Base-by-base conservation (phyloP, 306 rosid genomes). In the Citrullus amarus region DNA sequence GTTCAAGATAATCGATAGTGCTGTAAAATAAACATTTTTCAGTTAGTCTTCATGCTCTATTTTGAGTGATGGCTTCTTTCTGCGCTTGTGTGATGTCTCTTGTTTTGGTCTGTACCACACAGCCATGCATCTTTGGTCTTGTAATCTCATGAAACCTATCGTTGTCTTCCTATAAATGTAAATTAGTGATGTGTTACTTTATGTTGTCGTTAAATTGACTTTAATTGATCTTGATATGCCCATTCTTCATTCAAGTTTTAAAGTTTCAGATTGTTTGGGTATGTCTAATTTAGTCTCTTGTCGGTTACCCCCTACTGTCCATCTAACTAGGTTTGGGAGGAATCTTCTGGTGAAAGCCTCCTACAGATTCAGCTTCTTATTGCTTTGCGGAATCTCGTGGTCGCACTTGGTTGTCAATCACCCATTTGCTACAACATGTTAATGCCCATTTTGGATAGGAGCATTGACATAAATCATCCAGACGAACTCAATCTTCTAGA, bases 331-430 rank as follows among this genome's bases (percentile, higher is more conserved):
- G 90, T 91, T 66, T 94, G 97, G 98, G 98, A 90, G 87, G 96
- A 90, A 81, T 89, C 97, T 81, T 88, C 92, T 77, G 95, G 98
- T 82, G 97, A 94, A 87, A 92, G 97, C 83, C 90, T 92, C 76
- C 87, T 94, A 80, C 97, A 89, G 90, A 94, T 94, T 84, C 97
- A 94, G 86, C 95, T 92, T 81, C 98, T 94, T 58, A 78, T 91
- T 85, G 97, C 98, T 83, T 81, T 94, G 87, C 90, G 85, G 81
- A 94, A 92, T 86, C 89, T 94, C 86, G 98, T 94, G 80, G 87
- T 86, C 81, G 97, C 97, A 53, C 93, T 92, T 81, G 96, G 95
- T 67, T 86, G 88, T 80, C 92, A 89, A 66, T 92, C 98, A 36
- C 92, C 98, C 58, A 71, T 88, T 72, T 94, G 96, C 93, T 94